phyloP scores from a whole-genome alignment of 2,329 filamentous ascomycete genomes.

The Diaporthe capsici region DNA sequence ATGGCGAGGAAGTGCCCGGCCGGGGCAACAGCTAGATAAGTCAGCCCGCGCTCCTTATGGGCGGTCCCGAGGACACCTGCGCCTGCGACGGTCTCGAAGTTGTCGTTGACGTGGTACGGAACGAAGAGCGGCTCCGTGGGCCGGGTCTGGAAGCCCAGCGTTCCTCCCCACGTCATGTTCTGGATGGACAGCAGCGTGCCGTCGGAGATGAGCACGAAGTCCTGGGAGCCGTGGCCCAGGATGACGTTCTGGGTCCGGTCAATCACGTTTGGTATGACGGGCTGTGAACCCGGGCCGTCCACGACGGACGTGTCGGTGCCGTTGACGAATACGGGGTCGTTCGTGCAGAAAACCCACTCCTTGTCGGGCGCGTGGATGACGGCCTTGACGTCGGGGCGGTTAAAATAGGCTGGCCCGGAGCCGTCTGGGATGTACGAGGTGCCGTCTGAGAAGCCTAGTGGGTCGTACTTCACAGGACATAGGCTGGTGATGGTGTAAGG shows the following conservation, averaged over 20 bases:
- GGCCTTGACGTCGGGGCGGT: constrained; percentile 76
- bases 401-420: constrained; percentile 71
- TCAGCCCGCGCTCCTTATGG: constrained; percentile 36
- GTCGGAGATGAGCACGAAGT: constrained; percentile 77
- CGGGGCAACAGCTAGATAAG: constrained; percentile 42
- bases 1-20: constrained; percentile 34
- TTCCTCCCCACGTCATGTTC: constrained; percentile 85
- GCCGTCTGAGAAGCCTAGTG: constrained; percentile 73
- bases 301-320: constrained; percentile 63
- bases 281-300: constrained; percentile 62
- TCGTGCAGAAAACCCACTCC: constrained; percentile 52
- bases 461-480: constrained; percentile 74
- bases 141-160: constrained; percentile 75
- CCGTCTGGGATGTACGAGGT: constrained; percentile 72
- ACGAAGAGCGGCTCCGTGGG: constrained; percentile 78
- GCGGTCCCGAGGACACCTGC: constrained; percentile 33
- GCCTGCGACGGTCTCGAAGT: constrained; percentile 46
- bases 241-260: constrained; percentile 81
- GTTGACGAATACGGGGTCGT: constrained; percentile 54
- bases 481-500: constrained; percentile 74
- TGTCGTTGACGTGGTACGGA: constrained; percentile 69
- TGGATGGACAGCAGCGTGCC: constrained; percentile 81
- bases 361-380: constrained; percentile 80
- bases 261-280: constrained; percentile 78
- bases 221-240: constrained; percentile 79